phyloP scores from a whole-genome alignment of 768 basidiomycete species.

The Mycena leptocephala region DNA sequence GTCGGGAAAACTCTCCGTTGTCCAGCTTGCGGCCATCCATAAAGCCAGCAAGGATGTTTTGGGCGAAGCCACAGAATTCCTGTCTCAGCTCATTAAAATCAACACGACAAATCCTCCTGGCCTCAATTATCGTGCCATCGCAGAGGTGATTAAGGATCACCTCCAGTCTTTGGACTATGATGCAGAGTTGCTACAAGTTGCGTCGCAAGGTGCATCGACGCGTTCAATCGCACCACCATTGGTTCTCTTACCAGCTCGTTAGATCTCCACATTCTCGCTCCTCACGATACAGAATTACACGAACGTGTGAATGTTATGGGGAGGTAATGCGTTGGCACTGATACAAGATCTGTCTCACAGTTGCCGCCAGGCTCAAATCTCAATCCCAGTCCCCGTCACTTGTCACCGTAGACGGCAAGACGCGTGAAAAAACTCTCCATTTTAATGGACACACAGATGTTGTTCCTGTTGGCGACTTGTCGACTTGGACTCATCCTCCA shows the following conservation, averaged over 20 bases:
- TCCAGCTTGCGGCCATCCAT: neutral
- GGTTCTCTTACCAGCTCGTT: neutral
- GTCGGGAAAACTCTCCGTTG: neutral
- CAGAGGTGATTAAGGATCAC: neutral
- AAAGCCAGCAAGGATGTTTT: too few species aligned
- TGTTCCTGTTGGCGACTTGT: neutral
- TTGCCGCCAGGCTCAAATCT: neutral
- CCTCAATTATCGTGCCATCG: neutral
- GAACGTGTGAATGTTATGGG: neutral
- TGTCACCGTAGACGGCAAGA: neutral
- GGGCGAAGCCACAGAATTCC: neutral
- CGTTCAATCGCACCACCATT: neutral
- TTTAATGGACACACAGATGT: neutral
- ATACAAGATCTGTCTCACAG: neutral
- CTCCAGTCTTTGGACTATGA: neutral
- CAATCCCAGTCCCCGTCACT: neutral
- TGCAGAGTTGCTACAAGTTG: neutral
- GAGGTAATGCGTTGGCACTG: neutral
- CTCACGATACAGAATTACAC: neutral
- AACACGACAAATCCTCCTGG: neutral
- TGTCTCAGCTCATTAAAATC: neutral
- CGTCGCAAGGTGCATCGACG: neutral
- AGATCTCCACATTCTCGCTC: neutral
- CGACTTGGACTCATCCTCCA: neutral
- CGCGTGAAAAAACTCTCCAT: neutral